These are phyloP conservation scores for Nymphaea colorata DNA, from an alignment of 164 flowering plant species.

Conservation along the genomic window DNA sequence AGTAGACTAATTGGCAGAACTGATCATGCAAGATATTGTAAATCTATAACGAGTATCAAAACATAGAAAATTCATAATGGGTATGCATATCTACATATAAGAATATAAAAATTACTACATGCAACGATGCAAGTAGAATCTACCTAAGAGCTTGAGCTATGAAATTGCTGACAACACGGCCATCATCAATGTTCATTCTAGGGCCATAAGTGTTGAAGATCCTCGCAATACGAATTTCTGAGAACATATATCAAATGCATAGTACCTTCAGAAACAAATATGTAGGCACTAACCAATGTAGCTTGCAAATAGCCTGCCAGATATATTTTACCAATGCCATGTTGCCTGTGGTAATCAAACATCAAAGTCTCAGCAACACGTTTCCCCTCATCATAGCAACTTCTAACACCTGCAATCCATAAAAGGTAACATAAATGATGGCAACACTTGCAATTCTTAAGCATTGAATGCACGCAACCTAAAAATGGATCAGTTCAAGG, in stretches of 20 bases:
- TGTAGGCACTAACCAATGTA: neutral
- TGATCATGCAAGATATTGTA: too few species aligned
- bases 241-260: neutral
- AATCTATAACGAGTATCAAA: too few species aligned
- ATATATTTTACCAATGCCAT: constrained; percentile 52
- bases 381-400: constrained; percentile 86
- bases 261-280: neutral
- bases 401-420: constrained; percentile 41
- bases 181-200: constrained; percentile 83
- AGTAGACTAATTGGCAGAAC: too few species aligned
- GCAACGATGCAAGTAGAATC: neutral
- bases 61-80: too few species aligned
- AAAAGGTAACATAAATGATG: neutral
- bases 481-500: neutral
- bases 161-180: constrained; percentile 86
- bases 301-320: neutral
- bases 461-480: neutral
- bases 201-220: constrained; percentile 85
- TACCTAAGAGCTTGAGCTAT: constrained; percentile 80
- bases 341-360: constrained; percentile 87
- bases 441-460: neutral
- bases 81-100: too few species aligned
- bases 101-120: too few species aligned
- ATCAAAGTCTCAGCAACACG: constrained; percentile 87
- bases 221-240: constrained; percentile 72